Evolutionary conservation across 2,329 filamentous ascomycete genomes (phyloP).

Genomic region (Neopestalotiopsis sp.): DNA sequence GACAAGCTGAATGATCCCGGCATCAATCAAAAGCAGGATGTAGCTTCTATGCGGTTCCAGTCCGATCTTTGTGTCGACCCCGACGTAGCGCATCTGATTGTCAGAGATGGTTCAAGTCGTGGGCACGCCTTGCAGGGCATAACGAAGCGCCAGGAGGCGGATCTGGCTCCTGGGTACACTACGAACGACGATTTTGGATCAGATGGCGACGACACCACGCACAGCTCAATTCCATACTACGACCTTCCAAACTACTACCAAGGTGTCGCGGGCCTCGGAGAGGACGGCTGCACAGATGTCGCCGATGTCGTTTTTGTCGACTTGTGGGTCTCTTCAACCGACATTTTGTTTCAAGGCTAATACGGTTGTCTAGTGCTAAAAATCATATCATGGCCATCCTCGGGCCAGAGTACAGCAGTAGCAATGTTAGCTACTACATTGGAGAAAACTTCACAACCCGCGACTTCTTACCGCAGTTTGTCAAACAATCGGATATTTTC

Average conservation of each 20-base stretch:
- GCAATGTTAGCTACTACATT: conserved; percentile 39
- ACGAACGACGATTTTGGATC: conserved; percentile 59
- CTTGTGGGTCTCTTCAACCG: conserved; percentile 37
- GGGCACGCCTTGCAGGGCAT: conserved; percentile 37
- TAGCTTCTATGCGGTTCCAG: conserved; percentile 36
- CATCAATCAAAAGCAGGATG: conserved; percentile 32
- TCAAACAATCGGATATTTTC: conserved; percentile 33
- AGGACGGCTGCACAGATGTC: conserved; percentile 43
- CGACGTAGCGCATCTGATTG: conserved; percentile 25
- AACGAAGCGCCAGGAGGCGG: conserved; percentile 47
- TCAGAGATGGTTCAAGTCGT: neutral
- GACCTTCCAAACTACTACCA: conserved; percentile 51
- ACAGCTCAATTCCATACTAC: conserved; percentile 49
- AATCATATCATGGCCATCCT: conserved; percentile 34
- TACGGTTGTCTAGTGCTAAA: conserved; percentile 33
- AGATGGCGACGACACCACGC: conserved; percentile 58
- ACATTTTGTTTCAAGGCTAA: neutral
- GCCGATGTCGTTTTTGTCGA: conserved; percentile 57
- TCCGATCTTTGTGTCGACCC: conserved; percentile 51
- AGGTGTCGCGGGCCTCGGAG: conserved; percentile 50
- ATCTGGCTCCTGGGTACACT: conserved; percentile 50
- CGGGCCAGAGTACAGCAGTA: conserved; percentile 33
- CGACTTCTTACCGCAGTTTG: conserved; percentile 40
- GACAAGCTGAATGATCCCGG: conserved; percentile 14
- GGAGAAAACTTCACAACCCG: conserved; percentile 39